These are phyloP conservation scores for Hypoxylon sp. DNA, from an alignment of 2,329 filamentous ascomycete genomes.

Conservation along the genomic window DNA sequence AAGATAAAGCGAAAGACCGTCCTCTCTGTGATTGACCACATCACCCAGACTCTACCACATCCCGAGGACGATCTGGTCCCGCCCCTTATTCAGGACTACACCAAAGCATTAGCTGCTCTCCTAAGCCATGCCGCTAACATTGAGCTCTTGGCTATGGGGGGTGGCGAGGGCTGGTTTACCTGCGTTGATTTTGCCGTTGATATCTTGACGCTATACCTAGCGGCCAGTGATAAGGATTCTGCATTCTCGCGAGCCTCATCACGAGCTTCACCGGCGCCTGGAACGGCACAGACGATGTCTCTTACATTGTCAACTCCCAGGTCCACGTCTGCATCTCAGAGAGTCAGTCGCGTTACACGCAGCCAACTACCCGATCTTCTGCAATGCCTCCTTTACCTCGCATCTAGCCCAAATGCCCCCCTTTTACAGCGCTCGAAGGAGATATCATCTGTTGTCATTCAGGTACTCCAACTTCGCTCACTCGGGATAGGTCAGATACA, in stretches of 20 bases:
- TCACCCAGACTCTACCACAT: conserved; percentile 77
- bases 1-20: conserved; percentile 81
- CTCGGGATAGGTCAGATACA: conserved; percentile 73
- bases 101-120: conserved; percentile 77
- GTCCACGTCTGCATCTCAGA: conserved; percentile 45
- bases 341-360: conserved; percentile 48
- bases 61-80: conserved; percentile 72
- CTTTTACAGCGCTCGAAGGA: conserved; percentile 66
- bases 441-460: conserved; percentile 67
- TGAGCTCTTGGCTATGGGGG: conserved; percentile 75
- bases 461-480: conserved; percentile 70
- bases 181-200: conserved; percentile 78
- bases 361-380: conserved; percentile 66
- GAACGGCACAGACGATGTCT: conserved; percentile 48
- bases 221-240: conserved; percentile 54
- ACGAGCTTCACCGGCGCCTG: conserved; percentile 62
- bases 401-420: conserved; percentile 75
- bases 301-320: conserved; percentile 49
- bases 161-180: conserved; percentile 72
- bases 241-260: conserved; percentile 58
- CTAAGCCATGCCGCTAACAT: conserved; percentile 80
- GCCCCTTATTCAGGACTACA: conserved; percentile 79
- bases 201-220: conserved; percentile 66
- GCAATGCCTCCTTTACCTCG: conserved; percentile 73
- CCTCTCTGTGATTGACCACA: conserved; percentile 82